A percentile compares a stretch with the other conserved stretches of the same genome.
phyloP scores from a whole-genome alignment of 1,284 basidiomycete species.

The Apiotrichum brassicae region DNA sequence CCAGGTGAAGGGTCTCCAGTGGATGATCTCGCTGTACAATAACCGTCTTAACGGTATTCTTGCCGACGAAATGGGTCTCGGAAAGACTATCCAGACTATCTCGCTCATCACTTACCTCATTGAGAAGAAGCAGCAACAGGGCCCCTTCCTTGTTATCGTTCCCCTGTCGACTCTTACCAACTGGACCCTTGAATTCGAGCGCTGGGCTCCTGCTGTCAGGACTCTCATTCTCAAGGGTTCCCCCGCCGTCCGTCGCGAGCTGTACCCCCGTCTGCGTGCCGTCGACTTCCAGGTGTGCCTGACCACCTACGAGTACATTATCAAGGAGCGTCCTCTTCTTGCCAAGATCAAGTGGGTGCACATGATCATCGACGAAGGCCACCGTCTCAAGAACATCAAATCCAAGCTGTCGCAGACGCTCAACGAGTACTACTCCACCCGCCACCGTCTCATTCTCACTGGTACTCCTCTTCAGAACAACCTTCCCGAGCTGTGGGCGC shows the following conservation, averaged over 20 bases:
- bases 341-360: constrained; percentile 95
- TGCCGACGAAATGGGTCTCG: constrained; percentile 95
- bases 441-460: constrained; percentile 92
- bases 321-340: constrained; percentile 88
- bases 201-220: constrained; percentile 88
- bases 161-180: constrained; percentile 98
- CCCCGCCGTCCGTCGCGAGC: constrained; percentile 52
- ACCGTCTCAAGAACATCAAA: constrained; percentile 99
- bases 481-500: constrained; percentile 93
- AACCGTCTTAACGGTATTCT: constrained; percentile 89
- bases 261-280: constrained; percentile 40
- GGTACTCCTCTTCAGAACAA: constrained; percentile 99
- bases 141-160: constrained; percentile 96
- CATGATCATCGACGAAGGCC: constrained; percentile 99
- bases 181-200: constrained; percentile 94
- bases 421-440: constrained; percentile 85
- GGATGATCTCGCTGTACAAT: constrained; percentile 91
- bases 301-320: constrained; percentile 99
- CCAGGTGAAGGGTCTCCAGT: constrained; percentile 92
- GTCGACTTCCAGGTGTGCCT: constrained; percentile 86
- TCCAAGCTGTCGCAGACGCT: constrained; percentile 90
- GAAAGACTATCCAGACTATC: constrained; percentile 93
- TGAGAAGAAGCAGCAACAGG: constrained; percentile 82
- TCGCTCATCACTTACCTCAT: constrained; percentile 95
- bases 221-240: constrained; percentile 91